These are phyloP conservation scores for Gentiana straminea DNA, from an alignment of 257 asterid genomes.

Conservation along the genomic window DNA sequence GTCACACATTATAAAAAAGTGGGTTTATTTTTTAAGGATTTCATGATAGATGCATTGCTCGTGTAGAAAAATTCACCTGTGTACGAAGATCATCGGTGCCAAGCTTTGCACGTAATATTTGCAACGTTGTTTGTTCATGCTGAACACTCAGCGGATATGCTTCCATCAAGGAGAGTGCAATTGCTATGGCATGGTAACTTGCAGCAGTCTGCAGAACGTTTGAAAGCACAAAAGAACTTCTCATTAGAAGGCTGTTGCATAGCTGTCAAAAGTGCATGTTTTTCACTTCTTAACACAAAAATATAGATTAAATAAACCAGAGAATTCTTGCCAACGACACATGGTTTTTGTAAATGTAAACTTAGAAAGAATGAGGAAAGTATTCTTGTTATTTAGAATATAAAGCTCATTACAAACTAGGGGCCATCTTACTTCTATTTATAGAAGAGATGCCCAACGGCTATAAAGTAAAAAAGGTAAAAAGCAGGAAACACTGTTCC, in stretches of 20 bases:
- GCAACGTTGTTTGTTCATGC: constrained; percentile 88
- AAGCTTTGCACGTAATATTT: constrained; percentile 76
- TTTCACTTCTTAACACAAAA: no score
- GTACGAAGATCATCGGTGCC: constrained; percentile 94
- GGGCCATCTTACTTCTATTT: no score
- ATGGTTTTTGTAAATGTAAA: not conserved
- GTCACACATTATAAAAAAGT: no score
- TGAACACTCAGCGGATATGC: constrained; percentile 93
- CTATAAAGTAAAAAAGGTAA: no score
- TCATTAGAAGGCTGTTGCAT: not conserved
- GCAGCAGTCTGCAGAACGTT: constrained; percentile 71
- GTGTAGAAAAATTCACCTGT: constrained; percentile 40
- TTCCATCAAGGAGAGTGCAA: constrained; percentile 94
- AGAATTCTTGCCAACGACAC: no score
- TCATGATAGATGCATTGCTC: not conserved
- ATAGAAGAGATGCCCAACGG: no score
- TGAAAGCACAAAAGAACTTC: constrained; percentile 15
- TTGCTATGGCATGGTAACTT: constrained; percentile 92
- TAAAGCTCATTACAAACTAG: no score
- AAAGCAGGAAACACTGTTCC: no score
- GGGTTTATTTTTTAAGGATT: no score
- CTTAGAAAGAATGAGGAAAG: no score
- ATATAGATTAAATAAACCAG: not conserved
- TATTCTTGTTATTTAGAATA: no score
- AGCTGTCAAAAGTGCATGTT: not conserved